Conservation (phyloP, 1,284 basidiomycete genomes). For the Trichosporon inkin region DNA sequence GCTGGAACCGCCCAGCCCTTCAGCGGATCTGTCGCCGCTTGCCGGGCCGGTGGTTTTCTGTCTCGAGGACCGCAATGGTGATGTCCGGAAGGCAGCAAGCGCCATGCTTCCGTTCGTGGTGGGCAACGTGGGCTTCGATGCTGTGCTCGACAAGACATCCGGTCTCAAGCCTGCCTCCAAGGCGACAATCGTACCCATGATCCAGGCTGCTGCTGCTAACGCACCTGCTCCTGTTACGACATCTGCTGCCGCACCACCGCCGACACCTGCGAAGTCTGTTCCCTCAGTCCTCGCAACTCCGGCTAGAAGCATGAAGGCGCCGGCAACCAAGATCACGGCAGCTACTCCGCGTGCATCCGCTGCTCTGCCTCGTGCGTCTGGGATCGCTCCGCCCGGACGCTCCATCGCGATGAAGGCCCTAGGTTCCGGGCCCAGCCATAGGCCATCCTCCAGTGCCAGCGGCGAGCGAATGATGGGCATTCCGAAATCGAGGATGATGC, state of each 20-base stretch:
- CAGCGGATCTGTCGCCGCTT: slow-evolving; percentile 72
- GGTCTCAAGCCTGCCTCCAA: slow-evolving; percentile 89
- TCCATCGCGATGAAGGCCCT: slow-evolving; percentile 47
- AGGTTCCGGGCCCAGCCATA: slow-evolving; percentile 30
- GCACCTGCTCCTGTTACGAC: slow-evolving; percentile 45
- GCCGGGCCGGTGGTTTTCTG: slow-evolving; percentile 68
- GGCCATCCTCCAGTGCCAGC: slow-evolving; percentile 29
- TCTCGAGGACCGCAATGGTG: slow-evolving; percentile 85
- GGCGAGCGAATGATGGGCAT: slow-evolving; percentile 34
- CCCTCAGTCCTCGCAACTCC: slow-evolving; percentile 23
- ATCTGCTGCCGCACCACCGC: slow-evolving; percentile 13
- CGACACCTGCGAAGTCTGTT: slow-evolving; percentile 15
- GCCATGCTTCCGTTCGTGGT: slow-evolving; percentile 76
- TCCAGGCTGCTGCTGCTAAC: slow-evolving; percentile 56
- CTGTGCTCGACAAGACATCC: slow-evolving; percentile 78
- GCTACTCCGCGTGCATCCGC: slow-evolving; percentile 19
- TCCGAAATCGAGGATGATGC: slow-evolving; percentile 27
- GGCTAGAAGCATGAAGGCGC: slow-evolving; percentile 15
- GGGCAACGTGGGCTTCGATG: slow-evolving; percentile 71
- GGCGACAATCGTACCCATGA: slow-evolving; percentile 75
- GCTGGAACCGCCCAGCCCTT: slow-evolving; percentile 49
- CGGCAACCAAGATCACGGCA: slow-evolving; percentile 26
- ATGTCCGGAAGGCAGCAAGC: slow-evolving; percentile 88
- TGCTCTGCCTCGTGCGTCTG: not conserved
- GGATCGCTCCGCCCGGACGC: slow-evolving; percentile 30